Conservation (phyloP, 2,329 filamentous ascomycete species). For the Gnomoniopsis smithogilvyi region DNA sequence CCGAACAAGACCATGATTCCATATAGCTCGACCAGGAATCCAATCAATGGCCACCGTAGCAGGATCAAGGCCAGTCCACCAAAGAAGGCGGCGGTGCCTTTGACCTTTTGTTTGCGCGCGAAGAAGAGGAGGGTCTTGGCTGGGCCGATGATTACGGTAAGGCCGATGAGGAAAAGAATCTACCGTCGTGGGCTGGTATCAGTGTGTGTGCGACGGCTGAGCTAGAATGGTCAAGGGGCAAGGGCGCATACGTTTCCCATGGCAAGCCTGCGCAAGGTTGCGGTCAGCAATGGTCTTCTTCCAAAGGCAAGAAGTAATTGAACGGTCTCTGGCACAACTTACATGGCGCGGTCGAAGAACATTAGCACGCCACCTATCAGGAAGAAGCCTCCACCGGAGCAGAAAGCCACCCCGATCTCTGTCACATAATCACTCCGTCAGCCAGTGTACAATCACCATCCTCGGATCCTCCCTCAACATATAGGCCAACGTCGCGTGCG, state of each 20-base stretch:
- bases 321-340: constrained; percentile 32
- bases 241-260: constrained; percentile 80
- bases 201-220: constrained; percentile 6
- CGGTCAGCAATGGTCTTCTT: neutral
- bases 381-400: constrained; percentile 94
- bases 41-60: constrained; percentile 84
- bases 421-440: constrained; percentile 28
- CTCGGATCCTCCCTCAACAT: neutral
- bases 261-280: constrained; percentile 62
- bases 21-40: constrained; percentile 88
- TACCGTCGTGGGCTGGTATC: constrained; percentile 33
- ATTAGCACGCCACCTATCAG: constrained; percentile 90
- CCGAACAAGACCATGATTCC: constrained; percentile 93
- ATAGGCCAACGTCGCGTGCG: constrained; percentile 4
- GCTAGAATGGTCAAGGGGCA: constrained; percentile 9
- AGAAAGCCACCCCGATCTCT: constrained; percentile 98
- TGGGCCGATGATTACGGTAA: constrained; percentile 92
- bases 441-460: constrained; percentile 15
- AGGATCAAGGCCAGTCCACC: constrained; percentile 81
- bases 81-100: constrained; percentile 86
- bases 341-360: constrained; percentile 98
- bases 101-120: constrained; percentile 86
- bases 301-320: neutral
- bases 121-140: constrained; percentile 94
- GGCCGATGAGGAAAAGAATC: constrained; percentile 97